Base-by-base conservation (phyloP, 2,329 filamentous ascomycete species). In the Pseudocercospora fijiensis region DNA sequence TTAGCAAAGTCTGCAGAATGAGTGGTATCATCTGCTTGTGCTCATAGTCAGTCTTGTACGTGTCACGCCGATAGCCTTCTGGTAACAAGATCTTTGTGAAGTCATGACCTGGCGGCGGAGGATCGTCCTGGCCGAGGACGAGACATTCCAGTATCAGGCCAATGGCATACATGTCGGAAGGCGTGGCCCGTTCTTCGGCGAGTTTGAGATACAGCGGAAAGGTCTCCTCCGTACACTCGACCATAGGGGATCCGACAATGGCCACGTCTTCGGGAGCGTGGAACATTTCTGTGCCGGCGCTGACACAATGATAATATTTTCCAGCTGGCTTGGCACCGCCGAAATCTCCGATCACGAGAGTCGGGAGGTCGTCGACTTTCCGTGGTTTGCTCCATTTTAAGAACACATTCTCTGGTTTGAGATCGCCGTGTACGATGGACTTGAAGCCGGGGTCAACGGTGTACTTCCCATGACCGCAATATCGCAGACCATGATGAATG, bases 361-460 rank as follows among this genome's bases (percentile, higher is more conserved):
- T 28, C 4, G 49, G 49, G 5, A 52, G 49, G 13, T 52, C 49
- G 11, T 65, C 58, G 53, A 59, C 41, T 18, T 26, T 56, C 24
- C 58, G 26, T 13, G 63, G 59, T 13, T 56, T 24, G 20, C 53
- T 56, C 27, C 52, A 59, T 22, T 51, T 47, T 11, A 65, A 27
- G 4, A 65, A 37, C 26, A 65, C 52, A 30, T 65, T 62, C 33
- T 53, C 53, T 10, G 63, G 63, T 55, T 65, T 65, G 52, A 65
- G 62, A 24, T 65, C 63, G n/a, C 59, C 59, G 22, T 65, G 63
- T 16, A 59, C 63, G 26, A 65, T 62, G 28, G 59, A 47, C 24
- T 52, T 52, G 49, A 26, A 52, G 24, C 24, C 49, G 20, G 49
- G 49, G 6, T 52, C 49, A 4, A 24, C 9, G 10, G 49, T 52